Base-by-base conservation (phyloP, 352 stramenopile genomes). In the Pythium brassicae region DNA sequence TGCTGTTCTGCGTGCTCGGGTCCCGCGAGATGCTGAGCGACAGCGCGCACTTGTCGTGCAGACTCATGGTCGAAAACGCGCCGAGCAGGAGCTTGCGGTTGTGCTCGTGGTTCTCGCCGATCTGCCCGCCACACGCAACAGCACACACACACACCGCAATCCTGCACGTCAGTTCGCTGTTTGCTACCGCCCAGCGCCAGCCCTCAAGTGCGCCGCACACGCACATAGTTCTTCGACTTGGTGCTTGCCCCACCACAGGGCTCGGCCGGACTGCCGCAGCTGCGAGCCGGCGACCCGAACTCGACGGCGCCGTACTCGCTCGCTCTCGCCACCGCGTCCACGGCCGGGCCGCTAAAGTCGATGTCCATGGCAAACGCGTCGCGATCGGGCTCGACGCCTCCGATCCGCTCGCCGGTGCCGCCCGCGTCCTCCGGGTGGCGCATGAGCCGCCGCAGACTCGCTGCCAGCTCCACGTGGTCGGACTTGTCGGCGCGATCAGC, bases 51-150 rank as follows among this genome's bases (percentile, higher is more conserved):
- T 94, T 94, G 64, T 94, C 85, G 40, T 92, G 85, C 44, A 94
- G 69, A 69, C 85, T 94, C 85, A 94, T 93, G 0, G 81, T 92
- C 10, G 85, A 94, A 60, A 94, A 94, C 4, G 85, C 85, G 2
- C 83, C 83, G 34, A 94, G 70, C 3, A 94, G 48, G 19, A 94
- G 63, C 54, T 94, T 92, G 11, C 85, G 76, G 56, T 94, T 94
- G 63, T 92, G 76, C 37, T 91, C 72, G 47, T 92, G 74, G 54
- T 87, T 92, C 27, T 87, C 76, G 60, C 75, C 80, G 6, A 72
- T 65, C 76, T 92, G 35, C 62, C 9, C 29, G n/a, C 29, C 29
- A 35, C 29, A 35, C n/a, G n/a, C n/a, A n/a, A n/a, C n/a, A 35
- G 5, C 29, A 37, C 23, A 48, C 12, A n/a, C 12, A 5, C 19